Evolutionary conservation across 192 early-diverging fungal genomes (phyloP).

Genomic region (Dimargaris verticillata): DNA sequence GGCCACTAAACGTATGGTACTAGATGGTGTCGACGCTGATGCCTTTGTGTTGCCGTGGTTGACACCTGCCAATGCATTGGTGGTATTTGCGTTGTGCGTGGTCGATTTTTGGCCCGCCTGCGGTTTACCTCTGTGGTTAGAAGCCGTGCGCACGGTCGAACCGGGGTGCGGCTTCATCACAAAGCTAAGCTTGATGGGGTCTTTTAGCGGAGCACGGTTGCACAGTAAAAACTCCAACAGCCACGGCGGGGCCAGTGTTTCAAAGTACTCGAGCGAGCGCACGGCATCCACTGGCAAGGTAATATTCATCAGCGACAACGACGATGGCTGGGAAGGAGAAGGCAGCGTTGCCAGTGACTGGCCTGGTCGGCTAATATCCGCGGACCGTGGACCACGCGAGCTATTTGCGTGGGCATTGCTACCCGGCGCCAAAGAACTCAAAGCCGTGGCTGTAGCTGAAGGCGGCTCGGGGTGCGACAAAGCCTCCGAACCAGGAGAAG

Average conservation of each 20-base stretch:
- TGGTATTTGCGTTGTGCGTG: too few relatives aligned
- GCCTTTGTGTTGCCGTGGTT: neutral
- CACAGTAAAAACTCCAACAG: slow-evolving; percentile 64
- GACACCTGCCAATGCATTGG: neutral
- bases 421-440: too few relatives aligned
- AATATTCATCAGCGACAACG: too few relatives aligned
- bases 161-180: slow-evolving; percentile 45
- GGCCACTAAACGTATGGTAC: slow-evolving; percentile 49
- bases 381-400: too few relatives aligned
- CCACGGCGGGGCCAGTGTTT: slow-evolving; percentile 70
- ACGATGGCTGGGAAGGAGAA: too few relatives aligned
- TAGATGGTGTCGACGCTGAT: slow-evolving; percentile 2
- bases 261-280: slow-evolving; percentile 32
- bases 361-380: too few relatives aligned
- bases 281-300: slow-evolving; percentile 12
- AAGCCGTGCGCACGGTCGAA: slow-evolving; percentile 22
- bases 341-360: too few relatives aligned
- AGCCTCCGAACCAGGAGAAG: too few relatives aligned
- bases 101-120: too few relatives aligned
- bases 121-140: slow-evolving; percentile 19
- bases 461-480: too few relatives aligned
- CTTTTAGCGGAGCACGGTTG: slow-evolving; percentile 51
- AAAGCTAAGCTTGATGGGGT: slow-evolving; percentile 72
- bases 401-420: too few relatives aligned
- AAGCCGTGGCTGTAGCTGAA: too few relatives aligned